Conservation (phyloP, 371 early-diverging fungal genomes). For the Saksenaea vasiformis region DNA sequence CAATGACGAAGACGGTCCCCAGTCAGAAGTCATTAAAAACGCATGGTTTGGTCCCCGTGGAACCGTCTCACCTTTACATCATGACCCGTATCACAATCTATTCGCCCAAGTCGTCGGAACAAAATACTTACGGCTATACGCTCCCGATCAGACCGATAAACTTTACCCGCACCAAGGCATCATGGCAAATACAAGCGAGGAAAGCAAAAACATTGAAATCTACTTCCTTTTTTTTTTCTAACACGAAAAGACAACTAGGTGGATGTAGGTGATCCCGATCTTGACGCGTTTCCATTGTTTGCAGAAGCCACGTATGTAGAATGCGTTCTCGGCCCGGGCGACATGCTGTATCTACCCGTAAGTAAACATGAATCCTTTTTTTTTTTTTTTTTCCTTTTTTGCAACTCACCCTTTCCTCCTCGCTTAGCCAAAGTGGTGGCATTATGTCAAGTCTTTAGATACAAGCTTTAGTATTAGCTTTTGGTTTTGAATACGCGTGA, state of each 20-base stretch:
- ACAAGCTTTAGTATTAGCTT: constrained; percentile 85
- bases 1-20: constrained; percentile 28
- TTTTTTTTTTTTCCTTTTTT: too few relatives aligned
- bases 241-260: constrained; percentile 32
- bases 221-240: neutral
- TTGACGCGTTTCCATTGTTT: constrained; percentile 54
- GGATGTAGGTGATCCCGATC: constrained; percentile 68
- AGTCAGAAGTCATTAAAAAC: constrained; percentile 63
- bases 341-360: constrained; percentile 90
- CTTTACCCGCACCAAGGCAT: constrained; percentile 65
- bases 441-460: constrained; percentile 81
- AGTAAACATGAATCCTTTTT: constrained; percentile 37
- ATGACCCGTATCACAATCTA: constrained; percentile 84
- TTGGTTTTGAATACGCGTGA: constrained; percentile 68
- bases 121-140: constrained; percentile 78
- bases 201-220: constrained; percentile 20
- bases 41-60: constrained; percentile 91
- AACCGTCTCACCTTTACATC: constrained; percentile 89
- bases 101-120: constrained; percentile 87
- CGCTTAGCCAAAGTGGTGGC: constrained; percentile 84
- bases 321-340: constrained; percentile 75
- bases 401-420: too few relatives aligned
- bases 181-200: constrained; percentile 81
- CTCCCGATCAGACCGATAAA: constrained; percentile 56
- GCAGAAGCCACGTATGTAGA: constrained; percentile 64